Percentiles rank a stretch among this genome's conserved stretches.
phyloP scores from a whole-genome alignment of 345 rosid species.

The Iberis pinnata region DNA sequence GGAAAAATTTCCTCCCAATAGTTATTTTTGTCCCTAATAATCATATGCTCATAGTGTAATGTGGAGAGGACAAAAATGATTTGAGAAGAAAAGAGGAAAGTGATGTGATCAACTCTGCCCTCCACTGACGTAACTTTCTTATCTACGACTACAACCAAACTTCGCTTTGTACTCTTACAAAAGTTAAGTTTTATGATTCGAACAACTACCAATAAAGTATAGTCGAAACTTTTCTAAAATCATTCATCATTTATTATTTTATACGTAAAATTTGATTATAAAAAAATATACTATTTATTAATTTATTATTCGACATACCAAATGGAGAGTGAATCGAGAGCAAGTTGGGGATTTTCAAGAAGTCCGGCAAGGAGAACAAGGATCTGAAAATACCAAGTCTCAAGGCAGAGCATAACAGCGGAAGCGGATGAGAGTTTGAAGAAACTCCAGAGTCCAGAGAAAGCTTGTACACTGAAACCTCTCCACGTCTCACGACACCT shows the following conservation, averaged over 20 bases:
- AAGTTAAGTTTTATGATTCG: neutral
- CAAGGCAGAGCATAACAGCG: conserved; percentile 53
- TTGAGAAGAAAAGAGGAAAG: neutral
- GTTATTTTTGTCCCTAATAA: no score
- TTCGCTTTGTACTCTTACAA: conserved; percentile 8
- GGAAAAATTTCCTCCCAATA: no score
- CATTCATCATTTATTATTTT: no score
- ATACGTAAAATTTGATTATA: no score
- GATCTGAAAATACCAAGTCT: conserved; percentile 47
- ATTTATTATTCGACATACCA: no score
- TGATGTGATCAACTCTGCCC: neutral
- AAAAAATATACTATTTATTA: no score
- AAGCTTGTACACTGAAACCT: conserved; percentile 40
- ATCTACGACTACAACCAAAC: conserved; percentile 2
- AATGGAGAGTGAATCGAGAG: conserved; percentile 30
- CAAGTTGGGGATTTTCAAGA: conserved; percentile 42
- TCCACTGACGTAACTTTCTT: conserved; percentile 7
- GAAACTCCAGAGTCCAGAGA: conserved; percentile 35
- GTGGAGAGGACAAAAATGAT: no score
- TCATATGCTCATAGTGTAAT: no score
- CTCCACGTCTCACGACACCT: conserved; percentile 38
- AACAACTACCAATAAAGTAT: neutral
- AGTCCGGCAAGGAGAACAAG: conserved; percentile 46
- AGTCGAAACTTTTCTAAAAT: neutral
- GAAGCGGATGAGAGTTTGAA: conserved; percentile 49